phyloP scores from a whole-genome alignment of 352 stramenopile species.

The Globisporangium paroecandrum region DNA sequence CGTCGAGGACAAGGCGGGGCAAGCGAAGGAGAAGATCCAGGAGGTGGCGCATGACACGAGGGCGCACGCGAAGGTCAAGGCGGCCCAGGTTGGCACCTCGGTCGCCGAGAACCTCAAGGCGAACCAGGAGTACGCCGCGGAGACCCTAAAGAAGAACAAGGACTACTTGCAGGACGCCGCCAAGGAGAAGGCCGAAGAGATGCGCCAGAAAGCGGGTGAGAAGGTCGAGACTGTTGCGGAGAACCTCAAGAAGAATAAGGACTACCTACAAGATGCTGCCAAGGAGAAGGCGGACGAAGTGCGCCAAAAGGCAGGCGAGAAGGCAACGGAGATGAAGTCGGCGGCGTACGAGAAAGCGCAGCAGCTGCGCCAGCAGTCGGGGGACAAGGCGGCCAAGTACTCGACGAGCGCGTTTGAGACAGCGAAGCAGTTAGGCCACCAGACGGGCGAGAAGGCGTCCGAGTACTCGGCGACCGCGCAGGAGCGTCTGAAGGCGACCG shows the following conservation, averaged over 20 bases:
- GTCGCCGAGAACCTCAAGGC: background rate
- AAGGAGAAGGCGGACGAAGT: constrained; percentile 29
- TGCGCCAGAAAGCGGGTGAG: constrained; percentile 9
- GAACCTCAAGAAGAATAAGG: constrained; percentile 46
- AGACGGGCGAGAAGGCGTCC: constrained; percentile 24
- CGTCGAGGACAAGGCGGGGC: constrained; percentile 18
- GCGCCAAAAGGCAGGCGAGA: constrained; percentile 16
- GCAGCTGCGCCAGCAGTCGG: constrained; percentile 18
- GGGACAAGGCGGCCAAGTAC: constrained; percentile 13
- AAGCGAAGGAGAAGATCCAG: constrained; percentile 29
- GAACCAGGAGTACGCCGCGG: background rate
- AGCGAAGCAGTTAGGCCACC: constrained; percentile 20
- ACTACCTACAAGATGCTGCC: constrained; percentile 41
- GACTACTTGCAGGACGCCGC: background rate
- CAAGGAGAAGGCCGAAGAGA: constrained; percentile 26
- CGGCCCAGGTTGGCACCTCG: background rate
- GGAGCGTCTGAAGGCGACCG: constrained; percentile 31
- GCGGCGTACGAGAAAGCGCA: constrained; percentile 15
- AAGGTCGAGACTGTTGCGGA: constrained; percentile 33
- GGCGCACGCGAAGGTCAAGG: constrained; percentile 21
- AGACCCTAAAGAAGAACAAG: background rate
- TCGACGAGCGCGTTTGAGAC: constrained; percentile 12
- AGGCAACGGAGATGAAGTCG: constrained; percentile 6
- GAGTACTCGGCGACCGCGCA: constrained; percentile 29
- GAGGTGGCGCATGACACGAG: constrained; percentile 23